phyloP scores from a whole-genome alignment of 2,329 filamentous ascomycete genomes.

The Beauveria caledonica region DNA sequence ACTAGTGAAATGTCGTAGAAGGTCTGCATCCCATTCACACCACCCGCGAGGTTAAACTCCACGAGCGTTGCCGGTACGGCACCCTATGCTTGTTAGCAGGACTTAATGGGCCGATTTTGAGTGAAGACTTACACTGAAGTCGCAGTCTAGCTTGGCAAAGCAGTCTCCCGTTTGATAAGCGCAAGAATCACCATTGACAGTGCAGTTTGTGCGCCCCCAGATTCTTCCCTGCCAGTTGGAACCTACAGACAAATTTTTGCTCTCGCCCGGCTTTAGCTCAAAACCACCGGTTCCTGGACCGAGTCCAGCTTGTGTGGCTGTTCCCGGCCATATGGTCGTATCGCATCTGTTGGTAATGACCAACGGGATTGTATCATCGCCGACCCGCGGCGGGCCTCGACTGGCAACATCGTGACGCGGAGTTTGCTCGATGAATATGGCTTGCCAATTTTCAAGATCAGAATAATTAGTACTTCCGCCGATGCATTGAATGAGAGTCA shows the following conservation, averaged over 20 bases:
- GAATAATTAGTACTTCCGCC: not conserved
- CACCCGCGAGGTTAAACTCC: conserved; percentile 69
- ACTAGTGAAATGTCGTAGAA: conserved; percentile 83
- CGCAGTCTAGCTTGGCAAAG: conserved; percentile 59
- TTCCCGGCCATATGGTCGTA: conserved; percentile 66
- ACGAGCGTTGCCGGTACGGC: conserved; percentile 67
- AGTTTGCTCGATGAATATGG: conserved; percentile 20
- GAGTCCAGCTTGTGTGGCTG: conserved; percentile 63
- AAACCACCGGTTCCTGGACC: conserved; percentile 63
- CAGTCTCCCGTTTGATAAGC: conserved; percentile 74
- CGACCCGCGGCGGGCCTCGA: conserved; percentile 24
- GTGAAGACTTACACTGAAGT: conserved; percentile 49
- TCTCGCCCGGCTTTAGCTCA: conserved; percentile 50
- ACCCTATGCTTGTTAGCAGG: conserved; percentile 40
- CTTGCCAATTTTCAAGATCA: conserved; percentile 16
- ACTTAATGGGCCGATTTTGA: not conserved
- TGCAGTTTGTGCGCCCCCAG: conserved; percentile 81
- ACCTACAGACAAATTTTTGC: conserved; percentile 55
- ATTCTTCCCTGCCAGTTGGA: conserved; percentile 72
- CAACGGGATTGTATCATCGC: conserved; percentile 45
- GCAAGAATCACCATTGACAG: conserved; percentile 57
- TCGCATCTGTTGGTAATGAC: conserved; percentile 64
- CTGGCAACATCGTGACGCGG: conserved; percentile 19
- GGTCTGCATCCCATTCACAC: conserved; percentile 50
- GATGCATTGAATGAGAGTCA: not conserved